phyloP scores from a whole-genome alignment of 1,284 basidiomycete genomes.

The Anthracocystis panici-leucophaei region DNA sequence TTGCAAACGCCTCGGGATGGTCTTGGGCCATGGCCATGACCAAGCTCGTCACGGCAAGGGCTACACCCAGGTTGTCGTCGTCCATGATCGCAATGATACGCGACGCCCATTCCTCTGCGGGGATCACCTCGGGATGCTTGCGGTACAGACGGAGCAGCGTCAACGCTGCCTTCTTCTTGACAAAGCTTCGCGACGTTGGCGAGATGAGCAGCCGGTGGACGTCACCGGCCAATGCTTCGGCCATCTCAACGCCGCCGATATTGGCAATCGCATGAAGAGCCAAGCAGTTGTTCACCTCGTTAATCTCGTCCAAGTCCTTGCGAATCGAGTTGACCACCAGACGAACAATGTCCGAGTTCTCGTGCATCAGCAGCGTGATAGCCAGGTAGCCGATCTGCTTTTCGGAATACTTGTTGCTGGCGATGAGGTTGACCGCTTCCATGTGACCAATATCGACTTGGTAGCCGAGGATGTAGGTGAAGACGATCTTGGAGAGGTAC shows the following conservation, averaged over 20 bases:
- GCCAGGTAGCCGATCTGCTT: slow-evolving; percentile 99
- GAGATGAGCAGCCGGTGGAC: slow-evolving; percentile 96
- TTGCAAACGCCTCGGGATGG: slow-evolving; percentile 85
- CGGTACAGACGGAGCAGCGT: slow-evolving; percentile 92
- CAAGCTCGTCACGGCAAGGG: slow-evolving; percentile 90
- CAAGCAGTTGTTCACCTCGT: slow-evolving; percentile 94
- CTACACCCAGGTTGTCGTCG: slow-evolving; percentile 88
- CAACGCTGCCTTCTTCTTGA: slow-evolving; percentile 98
- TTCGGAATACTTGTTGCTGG: slow-evolving; percentile 94
- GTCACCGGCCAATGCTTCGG: slow-evolving; percentile 90
- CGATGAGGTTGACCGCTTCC: slow-evolving; percentile 98
- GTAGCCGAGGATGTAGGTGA: slow-evolving; percentile 98
- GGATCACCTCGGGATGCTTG: slow-evolving; percentile 93
- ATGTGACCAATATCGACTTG: slow-evolving; percentile 99
- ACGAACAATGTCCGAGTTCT: slow-evolving; percentile 94
- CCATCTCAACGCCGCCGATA: slow-evolving; percentile 97
- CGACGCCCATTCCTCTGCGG: slow-evolving; percentile 92
- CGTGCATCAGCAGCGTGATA: slow-evolving; percentile 96
- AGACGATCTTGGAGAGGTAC: slow-evolving; percentile 90
- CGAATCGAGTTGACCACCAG: slow-evolving; percentile 97
- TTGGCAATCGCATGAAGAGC: slow-evolving; percentile 98
- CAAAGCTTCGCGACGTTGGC: slow-evolving; percentile 92
- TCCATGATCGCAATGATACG: slow-evolving; percentile 95
- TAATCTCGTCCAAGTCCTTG: slow-evolving; percentile 94
- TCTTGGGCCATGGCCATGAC: slow-evolving; percentile 96